Percentiles rank a stretch among this genome's conserved stretches.
phyloP scores from a whole-genome alignment of 805 yeast genomes.

The Ogataea ramenticola region DNA sequence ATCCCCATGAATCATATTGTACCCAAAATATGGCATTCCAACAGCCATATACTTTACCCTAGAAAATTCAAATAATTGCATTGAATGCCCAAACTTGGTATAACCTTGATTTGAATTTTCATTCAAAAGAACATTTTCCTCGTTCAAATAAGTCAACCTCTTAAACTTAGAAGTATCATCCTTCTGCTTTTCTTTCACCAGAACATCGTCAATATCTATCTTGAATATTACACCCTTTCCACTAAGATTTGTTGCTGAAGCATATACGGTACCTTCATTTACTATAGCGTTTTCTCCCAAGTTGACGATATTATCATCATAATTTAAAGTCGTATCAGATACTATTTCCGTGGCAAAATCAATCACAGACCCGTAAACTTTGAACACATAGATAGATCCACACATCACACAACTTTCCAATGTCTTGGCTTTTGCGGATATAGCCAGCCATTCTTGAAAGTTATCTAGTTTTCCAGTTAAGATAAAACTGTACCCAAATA shows the following conservation, averaged over 20 bases:
- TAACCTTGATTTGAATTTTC: conserved; percentile 24
- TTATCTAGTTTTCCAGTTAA: conserved; percentile 11
- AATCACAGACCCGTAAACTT: not conserved
- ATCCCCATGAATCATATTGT: conserved; percentile 17
- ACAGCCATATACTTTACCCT: conserved; percentile 22
- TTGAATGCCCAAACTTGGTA: conserved; percentile 36
- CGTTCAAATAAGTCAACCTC: not conserved
- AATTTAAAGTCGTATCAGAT: not conserved
- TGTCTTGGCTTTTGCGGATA: conserved; percentile 22
- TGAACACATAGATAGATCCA: conserved; percentile 33
- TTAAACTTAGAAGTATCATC: too few relatives aligned
- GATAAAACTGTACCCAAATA: conserved; percentile 22
- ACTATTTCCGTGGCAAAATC: not conserved
- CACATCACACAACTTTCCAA: conserved; percentile 23
- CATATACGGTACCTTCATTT: not conserved
- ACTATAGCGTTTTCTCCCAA: not conserved
- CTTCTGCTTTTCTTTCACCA: conserved; percentile 1
- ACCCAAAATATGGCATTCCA: conserved; percentile 27
- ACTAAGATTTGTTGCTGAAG: conserved; percentile 3
- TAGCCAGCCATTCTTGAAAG: conserved; percentile 21
- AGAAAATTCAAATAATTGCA: conserved; percentile 22
- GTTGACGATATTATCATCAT: not conserved
- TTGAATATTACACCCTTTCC: conserved; percentile 44
- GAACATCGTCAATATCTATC: conserved; percentile 17
- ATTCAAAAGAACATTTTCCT: conserved; percentile 9